Base-by-base conservation (phyloP, 176 grass and related monocot species). In the Triticum urartu region DNA sequence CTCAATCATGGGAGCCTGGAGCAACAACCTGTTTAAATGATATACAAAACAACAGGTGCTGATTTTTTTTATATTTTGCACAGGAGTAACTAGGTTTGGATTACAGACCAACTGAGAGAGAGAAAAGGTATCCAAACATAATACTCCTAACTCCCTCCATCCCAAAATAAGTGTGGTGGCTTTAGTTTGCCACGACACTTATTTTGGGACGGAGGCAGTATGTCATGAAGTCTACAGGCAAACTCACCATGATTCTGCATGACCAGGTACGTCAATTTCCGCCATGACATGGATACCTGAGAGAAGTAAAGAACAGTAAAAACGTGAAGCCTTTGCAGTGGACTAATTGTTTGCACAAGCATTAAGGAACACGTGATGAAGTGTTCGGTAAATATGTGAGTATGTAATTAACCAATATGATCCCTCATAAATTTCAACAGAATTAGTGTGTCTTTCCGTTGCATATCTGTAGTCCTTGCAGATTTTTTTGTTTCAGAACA, bases 211-310 rank as follows among this genome's bases (percentile, higher is more conserved):
- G 36, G 36, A 38, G 36, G 36, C 6, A 45, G 42, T 36, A 86
- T 15, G 35, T 2, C 56, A 59, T 59, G 20, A 84, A 56, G 22
- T 36, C 14, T 67, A 72, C 50, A 79, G 67, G 62, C 14, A 88
- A 62, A 81, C 77, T 80, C 91, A 98, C 97, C 97, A 98, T 78
- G 94, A 94, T 89, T 92, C 92, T 87, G 87, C 97, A 88, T 96
- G 97, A 60, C 97, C 92, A 72, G 92, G 94, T 81, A 98, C 90
- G 1, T 96, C 97, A 70, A 91, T 86, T 87, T 98, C 97, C 9
- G 94, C 97, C 97, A 99, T 99, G 47, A 94, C 81, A 76, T 99
- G 85, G 59, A 99, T 94, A 83, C 94, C 97, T 98, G 82, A 91
- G 62, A 61, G 79, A 76, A 82, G 22, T 24, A 76, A 76, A 80